Base-by-base conservation (phyloP, 1,139 yeast species). In the Geotrichum fermentans region DNA sequence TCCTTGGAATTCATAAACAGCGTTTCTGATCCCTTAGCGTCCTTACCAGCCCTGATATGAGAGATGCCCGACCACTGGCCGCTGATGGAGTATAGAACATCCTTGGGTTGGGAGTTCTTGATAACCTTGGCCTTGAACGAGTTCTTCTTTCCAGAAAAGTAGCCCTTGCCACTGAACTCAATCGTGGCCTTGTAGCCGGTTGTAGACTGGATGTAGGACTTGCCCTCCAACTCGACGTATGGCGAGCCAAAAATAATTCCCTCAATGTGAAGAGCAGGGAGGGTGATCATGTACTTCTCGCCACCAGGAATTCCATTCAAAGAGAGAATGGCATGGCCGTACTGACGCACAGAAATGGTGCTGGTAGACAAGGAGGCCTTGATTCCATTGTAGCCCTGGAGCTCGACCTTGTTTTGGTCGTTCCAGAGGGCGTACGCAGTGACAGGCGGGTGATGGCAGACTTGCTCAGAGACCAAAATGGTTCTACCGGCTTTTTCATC, bases 1-100 rank as follows among this genome's bases (percentile, higher is more conserved):
- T 65, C 69, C 46, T 68, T 67, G 18, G 95, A 88, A 65, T 88
- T 92, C 64, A 85, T 82, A 64, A 92, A 90, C 40, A 71, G 73
- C 56, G 74, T 76, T 34, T 70, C 68, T 42, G 63, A 63, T 21
- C 63, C 61, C 36, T 45, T 48, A 53, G 64, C 70, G 52, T 62
- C 54, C 57, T 57, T 65, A 24, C 28, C 28, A 24, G 28, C 10
- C 28, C 10, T 24, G 57, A 79, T 73, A 48, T 64, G 66, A 21
- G 95, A 83, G 58, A 73, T 72, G 33, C 83, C 94, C 16, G 94
- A 82, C 98, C 98, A 92, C 70, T 89, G 97, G 40, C 98, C 98
- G 44, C 74, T 64, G 52, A 92, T 80, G 14, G 95, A 83, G 64
- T 79, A 85, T 55, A 89, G 67, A 1, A 94, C 85, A 53, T 80